These are phyloP conservation scores for Syncephalastrum contaminatum DNA, from an alignment of 371 early-diverging fungal species.

Conservation along the genomic window DNA sequence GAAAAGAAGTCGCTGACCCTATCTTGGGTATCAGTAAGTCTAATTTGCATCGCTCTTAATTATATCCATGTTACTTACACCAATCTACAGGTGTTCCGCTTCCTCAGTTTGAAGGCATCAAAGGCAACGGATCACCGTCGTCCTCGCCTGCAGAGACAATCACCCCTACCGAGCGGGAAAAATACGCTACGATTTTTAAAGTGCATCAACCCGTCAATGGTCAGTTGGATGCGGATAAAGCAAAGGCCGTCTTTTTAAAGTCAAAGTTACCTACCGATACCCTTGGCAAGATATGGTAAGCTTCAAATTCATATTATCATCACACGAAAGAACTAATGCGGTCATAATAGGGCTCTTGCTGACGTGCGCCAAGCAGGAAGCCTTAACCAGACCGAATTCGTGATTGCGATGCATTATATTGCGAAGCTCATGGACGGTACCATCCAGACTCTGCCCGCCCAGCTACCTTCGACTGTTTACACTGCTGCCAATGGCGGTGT, in stretches of 20 bases:
- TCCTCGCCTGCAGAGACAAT: slow-evolving; percentile 17
- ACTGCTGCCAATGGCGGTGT: slow-evolving; percentile 48
- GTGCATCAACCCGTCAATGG: slow-evolving; percentile 44
- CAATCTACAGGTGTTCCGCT: slow-evolving; percentile 42
- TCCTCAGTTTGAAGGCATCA: slow-evolving; percentile 58
- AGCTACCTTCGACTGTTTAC: slow-evolving; percentile 59
- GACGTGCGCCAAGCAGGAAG: slow-evolving; percentile 69
- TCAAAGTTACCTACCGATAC: slow-evolving; percentile 44
- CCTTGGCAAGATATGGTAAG: slow-evolving; percentile 49
- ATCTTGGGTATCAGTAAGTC: slow-evolving; percentile 14
- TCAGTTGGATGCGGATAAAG: slow-evolving; percentile 34
- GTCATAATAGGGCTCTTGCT: slow-evolving; percentile 55
- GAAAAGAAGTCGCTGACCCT: slow-evolving; percentile 8
- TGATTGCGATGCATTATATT: slow-evolving; percentile 83
- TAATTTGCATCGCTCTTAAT: no score
- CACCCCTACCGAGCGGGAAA: slow-evolving; percentile 39
- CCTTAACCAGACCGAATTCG: slow-evolving; percentile 71
- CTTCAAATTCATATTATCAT: not conserved
- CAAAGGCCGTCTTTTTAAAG: slow-evolving; percentile 41
- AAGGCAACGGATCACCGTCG: slow-evolving; percentile 12
- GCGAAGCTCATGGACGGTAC: slow-evolving; percentile 74
- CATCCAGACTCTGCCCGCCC: slow-evolving; percentile 52
- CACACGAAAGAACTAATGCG: not conserved
- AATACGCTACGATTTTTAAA: slow-evolving; percentile 40
- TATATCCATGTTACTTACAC: no score